Evolutionary conservation across 148 eudicot genomes (phyloP).

Genomic region (Amaranthus hypochondriacus): DNA sequence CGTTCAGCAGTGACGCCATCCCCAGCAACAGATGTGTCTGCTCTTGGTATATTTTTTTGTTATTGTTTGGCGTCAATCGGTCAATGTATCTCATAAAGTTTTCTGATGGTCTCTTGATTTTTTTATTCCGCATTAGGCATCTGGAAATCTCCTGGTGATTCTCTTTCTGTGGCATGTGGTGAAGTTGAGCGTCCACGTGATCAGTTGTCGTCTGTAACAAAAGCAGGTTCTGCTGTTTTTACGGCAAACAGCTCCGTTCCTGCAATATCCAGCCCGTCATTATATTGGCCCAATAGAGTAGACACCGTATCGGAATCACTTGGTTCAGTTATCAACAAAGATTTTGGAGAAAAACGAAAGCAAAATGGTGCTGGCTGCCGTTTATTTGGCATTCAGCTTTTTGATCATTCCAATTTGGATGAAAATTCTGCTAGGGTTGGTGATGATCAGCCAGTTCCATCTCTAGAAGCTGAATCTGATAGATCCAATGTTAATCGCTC

Average conservation of each 20-base stretch:
- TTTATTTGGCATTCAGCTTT: constrained; percentile 78
- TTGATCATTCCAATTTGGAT: constrained; percentile 40
- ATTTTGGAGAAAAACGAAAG: constrained; percentile 54
- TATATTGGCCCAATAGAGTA: constrained; percentile 43
- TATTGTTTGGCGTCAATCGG: constrained; percentile 2
- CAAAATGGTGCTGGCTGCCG: constrained; percentile 53
- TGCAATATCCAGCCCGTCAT: constrained; percentile 37
- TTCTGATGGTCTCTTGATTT: not conserved
- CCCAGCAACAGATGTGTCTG: constrained; percentile 46
- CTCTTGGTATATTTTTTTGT: constrained; percentile 43
- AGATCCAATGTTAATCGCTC: constrained; percentile 43
- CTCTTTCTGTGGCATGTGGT: constrained; percentile 42
- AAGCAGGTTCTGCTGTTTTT: constrained; percentile 37
- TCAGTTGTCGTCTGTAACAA: constrained; percentile 42
- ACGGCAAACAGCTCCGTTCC: constrained; percentile 40
- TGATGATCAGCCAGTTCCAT: constrained; percentile 46
- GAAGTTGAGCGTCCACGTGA: constrained; percentile 55
- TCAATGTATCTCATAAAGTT: not conserved
- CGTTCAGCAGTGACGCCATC: constrained; percentile 55
- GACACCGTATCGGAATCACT: constrained; percentile 51
- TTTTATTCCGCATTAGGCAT: constrained; percentile 35
- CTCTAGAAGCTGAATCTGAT: constrained; percentile 58
- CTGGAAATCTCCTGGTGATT: constrained; percentile 59
- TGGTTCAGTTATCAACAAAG: constrained; percentile 40
- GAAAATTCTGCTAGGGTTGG: constrained; percentile 36